Evolutionary conservation across 768 basidiomycete genomes (phyloP).

Genomic region (Coprinopsis cinerea): DNA sequence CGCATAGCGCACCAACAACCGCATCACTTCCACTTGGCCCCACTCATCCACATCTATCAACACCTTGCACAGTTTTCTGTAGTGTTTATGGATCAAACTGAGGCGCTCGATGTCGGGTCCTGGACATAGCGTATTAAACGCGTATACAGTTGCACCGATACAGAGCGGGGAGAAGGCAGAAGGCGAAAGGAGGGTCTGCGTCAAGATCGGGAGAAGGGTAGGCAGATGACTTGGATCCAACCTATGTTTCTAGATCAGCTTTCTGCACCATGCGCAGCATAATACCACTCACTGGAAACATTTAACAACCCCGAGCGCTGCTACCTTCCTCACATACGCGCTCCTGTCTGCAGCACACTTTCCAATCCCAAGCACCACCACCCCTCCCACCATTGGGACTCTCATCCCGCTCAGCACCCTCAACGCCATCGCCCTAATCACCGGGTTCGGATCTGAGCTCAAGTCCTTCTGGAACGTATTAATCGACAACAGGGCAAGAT

Average conservation of each 20-base stretch:
- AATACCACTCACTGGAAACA: conserved; percentile 53
- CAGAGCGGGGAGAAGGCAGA: conserved; percentile 56
- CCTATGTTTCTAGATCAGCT: conserved; percentile 31
- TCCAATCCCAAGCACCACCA: conserved; percentile 84
- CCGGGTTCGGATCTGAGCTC: conserved; percentile 74
- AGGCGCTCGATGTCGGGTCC: conserved; percentile 43
- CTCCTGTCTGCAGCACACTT: conserved; percentile 90
- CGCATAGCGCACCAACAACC: conserved; percentile 76
- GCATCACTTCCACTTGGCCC: conserved; percentile 82
- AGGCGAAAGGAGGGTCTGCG: conserved; percentile 41
- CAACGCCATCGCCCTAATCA: conserved; percentile 95
- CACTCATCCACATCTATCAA: conserved; percentile 93
- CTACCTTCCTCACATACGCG: conserved; percentile 92
- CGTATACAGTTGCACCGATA: conserved; percentile 78
- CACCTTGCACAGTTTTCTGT: conserved; percentile 75
- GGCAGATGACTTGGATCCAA: conserved; percentile 70
- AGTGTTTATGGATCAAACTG: conserved; percentile 86
- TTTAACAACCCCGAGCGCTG: conserved; percentile 85
- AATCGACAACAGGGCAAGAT: conserved; percentile 91
- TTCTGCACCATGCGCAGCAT: background rate
- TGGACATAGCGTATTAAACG: conserved; percentile 85
- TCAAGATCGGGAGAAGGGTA: conserved; percentile 63
- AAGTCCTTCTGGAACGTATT: conserved; percentile 99
- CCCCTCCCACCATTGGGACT: conserved; percentile 80
- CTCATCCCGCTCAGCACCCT: conserved; percentile 89